Base-by-base conservation (phyloP, 1,139 yeast genomes). In the Kurtzmaniella quercitrusa region DNA sequence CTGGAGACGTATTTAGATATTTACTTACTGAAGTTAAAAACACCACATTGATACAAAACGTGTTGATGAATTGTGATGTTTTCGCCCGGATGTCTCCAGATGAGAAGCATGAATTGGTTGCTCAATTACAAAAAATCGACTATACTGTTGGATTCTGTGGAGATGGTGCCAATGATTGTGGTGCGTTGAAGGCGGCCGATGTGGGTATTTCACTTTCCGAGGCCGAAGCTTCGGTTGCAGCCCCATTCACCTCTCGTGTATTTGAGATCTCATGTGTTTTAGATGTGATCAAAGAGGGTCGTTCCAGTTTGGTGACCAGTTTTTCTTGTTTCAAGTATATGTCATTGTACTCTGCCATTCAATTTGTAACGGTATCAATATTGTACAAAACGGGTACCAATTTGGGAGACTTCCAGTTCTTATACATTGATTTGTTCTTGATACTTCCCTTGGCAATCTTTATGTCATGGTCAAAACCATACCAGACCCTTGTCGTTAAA, bases 71-170 rank as follows among this genome's bases (percentile, higher is more conserved):
- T 50, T 81, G 93, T 48, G 79, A 82, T 41, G 79, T 93, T 7
- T 94, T 83, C 67, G 98, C 98, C 0, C 75, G 99, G 52, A 93
- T 93, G 99, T 91, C 98, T 0, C 99, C 99, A 0, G 98, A 93
- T 63, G 99, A 93, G 59, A 93, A 93, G 59, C 96, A 93, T 60
- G 98, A 93, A 64, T 71, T 93, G 43, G 97, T 93, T 25, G 93
- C 87, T 55, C 90, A 86, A 58, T 66, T 93, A 19, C 96, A 90
- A 61, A 75, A 72, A 33, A 60, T 93, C 19, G 96, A 89, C 56
- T 93, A 91, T 59, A 89, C 96, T 0, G 95, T 90, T 38, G 96
- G 98, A 1, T 93, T 93, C 63, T 91, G 98, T 66, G 99, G 99
- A 31, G 99, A 93, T 66, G 99, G 94, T 52, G 94, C 94, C 2